Percentiles rank a stretch among this genome's conserved stretches.
phyloP scores from a whole-genome alignment of 371 early-diverging fungal species.

The Rhizopus arrhizus region DNA sequence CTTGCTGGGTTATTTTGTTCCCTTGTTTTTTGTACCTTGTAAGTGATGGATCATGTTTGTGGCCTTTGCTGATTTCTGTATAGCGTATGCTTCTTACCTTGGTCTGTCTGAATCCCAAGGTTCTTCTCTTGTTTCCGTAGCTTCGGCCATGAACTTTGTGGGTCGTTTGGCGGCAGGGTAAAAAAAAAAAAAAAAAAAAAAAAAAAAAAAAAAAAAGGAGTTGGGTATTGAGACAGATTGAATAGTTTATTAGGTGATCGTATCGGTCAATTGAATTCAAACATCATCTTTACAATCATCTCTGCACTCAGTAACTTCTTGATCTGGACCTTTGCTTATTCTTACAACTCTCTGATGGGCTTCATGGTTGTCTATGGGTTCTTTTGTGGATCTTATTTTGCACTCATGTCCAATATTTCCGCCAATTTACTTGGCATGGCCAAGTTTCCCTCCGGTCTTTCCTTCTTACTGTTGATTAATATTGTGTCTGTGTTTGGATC shows the following conservation, averaged over 20 bases:
- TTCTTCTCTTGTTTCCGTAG: slow-evolving; percentile 24
- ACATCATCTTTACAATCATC: slow-evolving; percentile 48
- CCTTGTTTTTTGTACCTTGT: slow-evolving; percentile 39
- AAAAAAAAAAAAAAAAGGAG: background rate
- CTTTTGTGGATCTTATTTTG: slow-evolving; percentile 56
- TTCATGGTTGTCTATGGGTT: slow-evolving; percentile 64
- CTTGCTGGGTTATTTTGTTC: slow-evolving; percentile 33
- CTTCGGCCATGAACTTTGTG: slow-evolving; percentile 27
- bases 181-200: too few species aligned
- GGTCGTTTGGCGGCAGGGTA: slow-evolving; percentile 26
- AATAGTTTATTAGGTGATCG: slow-evolving; percentile 33
- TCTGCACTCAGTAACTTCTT: slow-evolving; percentile 54
- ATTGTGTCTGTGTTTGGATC: slow-evolving; percentile 35
- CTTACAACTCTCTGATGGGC: slow-evolving; percentile 43
- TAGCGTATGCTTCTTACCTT: slow-evolving; percentile 23
- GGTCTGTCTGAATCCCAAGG: slow-evolving; percentile 32
- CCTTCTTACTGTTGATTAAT: slow-evolving; percentile 38
- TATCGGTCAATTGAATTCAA: slow-evolving; percentile 61
- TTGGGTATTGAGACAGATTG: too few species aligned
- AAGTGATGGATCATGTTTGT: background rate
- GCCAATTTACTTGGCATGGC: slow-evolving; percentile 38
- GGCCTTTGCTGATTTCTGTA: background rate
- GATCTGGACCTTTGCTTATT: slow-evolving; percentile 62
- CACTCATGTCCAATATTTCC: slow-evolving; percentile 42
- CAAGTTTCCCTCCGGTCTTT: slow-evolving; percentile 44